phyloP scores from a whole-genome alignment of 768 basidiomycete genomes.

The Podaxis sp. region DNA sequence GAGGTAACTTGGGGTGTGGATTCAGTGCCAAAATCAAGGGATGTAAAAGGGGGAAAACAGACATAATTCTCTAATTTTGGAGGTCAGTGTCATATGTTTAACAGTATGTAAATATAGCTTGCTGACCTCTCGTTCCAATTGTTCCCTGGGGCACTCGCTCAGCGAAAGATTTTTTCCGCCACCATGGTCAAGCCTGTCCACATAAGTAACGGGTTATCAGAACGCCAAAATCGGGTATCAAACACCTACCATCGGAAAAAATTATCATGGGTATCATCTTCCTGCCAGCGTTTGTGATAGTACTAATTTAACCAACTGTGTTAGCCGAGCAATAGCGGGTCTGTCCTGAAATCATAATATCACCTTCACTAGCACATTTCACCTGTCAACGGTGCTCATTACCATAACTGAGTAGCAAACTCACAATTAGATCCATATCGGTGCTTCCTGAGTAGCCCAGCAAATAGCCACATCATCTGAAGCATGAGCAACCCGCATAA shows the following conservation, averaged over 20 bases:
- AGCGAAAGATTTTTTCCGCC: constrained; percentile 55
- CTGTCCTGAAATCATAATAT: not conserved
- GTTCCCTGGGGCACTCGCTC: constrained; percentile 58
- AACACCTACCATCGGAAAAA: constrained; percentile 58
- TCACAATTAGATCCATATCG: constrained; percentile 63
- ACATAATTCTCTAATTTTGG: constrained; percentile 43
- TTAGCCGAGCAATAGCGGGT: not conserved
- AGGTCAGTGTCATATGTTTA: not conserved
- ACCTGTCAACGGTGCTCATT: not conserved
- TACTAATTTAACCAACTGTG: constrained; percentile 32
- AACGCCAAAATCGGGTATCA: not conserved
- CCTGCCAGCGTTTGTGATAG: constrained; percentile 61
- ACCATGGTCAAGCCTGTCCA: constrained; percentile 59
- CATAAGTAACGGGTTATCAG: not conserved
- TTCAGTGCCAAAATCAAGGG: not conserved
- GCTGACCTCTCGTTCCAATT: constrained; percentile 57
- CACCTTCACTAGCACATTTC: constrained; percentile 43
- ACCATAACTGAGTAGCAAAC: constrained; percentile 19
- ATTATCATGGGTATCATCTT: constrained; percentile 60
- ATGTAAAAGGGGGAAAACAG: constrained; percentile 19
- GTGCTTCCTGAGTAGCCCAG: constrained; percentile 44
- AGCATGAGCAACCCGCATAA: not conserved
- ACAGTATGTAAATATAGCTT: not conserved
- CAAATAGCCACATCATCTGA: not conserved
- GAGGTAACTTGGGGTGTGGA: constrained; percentile 43